Evolutionary conservation across 306 rosid species (phyloP).

Genomic region (Cyamopsis tetragonoloba): DNA sequence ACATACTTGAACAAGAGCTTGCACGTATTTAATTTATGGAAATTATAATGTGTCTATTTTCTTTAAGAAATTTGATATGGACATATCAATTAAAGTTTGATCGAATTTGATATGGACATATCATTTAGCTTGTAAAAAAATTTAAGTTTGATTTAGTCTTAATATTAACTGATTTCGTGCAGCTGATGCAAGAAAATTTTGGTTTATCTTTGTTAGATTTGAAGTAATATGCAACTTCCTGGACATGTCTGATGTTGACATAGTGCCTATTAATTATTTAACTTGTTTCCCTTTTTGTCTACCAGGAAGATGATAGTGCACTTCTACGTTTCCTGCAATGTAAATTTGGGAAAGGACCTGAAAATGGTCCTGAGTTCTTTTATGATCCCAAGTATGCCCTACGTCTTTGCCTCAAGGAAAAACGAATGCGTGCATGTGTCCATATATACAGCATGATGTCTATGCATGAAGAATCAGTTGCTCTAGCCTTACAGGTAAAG

Average conservation of each 20-base stretch:
- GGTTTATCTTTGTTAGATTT: slow-evolving; percentile 13
- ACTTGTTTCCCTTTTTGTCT: slow-evolving; percentile 29
- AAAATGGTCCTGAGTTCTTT: slow-evolving; percentile 88
- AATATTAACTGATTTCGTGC: slow-evolving; percentile 5
- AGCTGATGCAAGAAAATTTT: neutral
- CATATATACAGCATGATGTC: slow-evolving; percentile 99
- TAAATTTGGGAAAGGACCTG: slow-evolving; percentile 92
- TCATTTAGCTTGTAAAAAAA: too few relatives aligned
- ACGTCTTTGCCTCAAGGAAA: slow-evolving; percentile 97
- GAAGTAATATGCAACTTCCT: neutral
- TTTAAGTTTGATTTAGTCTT: slow-evolving; percentile 21
- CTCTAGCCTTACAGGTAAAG: slow-evolving; percentile 92
- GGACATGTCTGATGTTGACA: neutral
- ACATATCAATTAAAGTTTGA: slow-evolving; percentile 5
- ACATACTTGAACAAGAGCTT: neutral
- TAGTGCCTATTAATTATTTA: neutral
- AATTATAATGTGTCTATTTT: neutral
- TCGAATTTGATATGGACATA: neutral
- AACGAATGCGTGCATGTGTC: slow-evolving; percentile 97
- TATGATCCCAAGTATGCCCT: slow-evolving; percentile 98
- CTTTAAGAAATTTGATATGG: neutral
- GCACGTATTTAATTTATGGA: neutral
- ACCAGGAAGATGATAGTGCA: slow-evolving; percentile 91
- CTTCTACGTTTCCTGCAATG: slow-evolving; percentile 87
- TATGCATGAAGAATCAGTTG: slow-evolving; percentile 99